A percentile compares a stretch with the other conserved stretches of the same genome.
phyloP scores from a whole-genome alignment of 352 stramenopile species.

The Albugo candida region DNA sequence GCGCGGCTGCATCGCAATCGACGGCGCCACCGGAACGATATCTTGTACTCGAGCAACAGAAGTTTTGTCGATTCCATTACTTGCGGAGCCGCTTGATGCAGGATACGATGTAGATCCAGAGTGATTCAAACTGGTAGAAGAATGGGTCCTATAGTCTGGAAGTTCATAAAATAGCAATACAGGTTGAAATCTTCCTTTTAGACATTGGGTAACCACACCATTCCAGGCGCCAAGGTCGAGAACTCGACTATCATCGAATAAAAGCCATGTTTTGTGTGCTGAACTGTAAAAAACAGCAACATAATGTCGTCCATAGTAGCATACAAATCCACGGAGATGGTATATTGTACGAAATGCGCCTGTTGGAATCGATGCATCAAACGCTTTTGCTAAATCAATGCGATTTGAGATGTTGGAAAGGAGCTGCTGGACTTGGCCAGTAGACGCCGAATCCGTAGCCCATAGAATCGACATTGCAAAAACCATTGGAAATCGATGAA shows the following conservation, averaged over 20 bases:
- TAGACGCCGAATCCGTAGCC: slow-evolving; percentile 50
- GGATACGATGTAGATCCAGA: neutral
- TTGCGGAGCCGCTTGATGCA: too few relatives aligned
- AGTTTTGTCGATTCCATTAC: neutral
- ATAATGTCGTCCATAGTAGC: slow-evolving; percentile 72
- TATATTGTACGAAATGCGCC: slow-evolving; percentile 55
- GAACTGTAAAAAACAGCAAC: slow-evolving; percentile 72
- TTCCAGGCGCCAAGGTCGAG: slow-evolving; percentile 56
- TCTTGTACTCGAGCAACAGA: slow-evolving; percentile 15
- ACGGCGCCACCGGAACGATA: slow-evolving; percentile 45
- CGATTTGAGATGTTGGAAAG: slow-evolving; percentile 42
- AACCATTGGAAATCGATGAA: slow-evolving; percentile 71
- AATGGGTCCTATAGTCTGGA: slow-evolving; percentile 59
- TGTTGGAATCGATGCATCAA: slow-evolving; percentile 49
- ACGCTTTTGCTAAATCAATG: slow-evolving; percentile 54
- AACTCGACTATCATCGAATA: slow-evolving; percentile 69
- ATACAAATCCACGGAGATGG: slow-evolving; percentile 59
- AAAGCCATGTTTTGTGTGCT: slow-evolving; percentile 70
- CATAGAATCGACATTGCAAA: slow-evolving; percentile 72
- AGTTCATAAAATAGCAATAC: slow-evolving; percentile 75
- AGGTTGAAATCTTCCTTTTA: slow-evolving; percentile 67
- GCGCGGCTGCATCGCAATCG: slow-evolving; percentile 68
- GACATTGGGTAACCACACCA: slow-evolving; percentile 44
- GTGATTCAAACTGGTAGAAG: slow-evolving; percentile 18
- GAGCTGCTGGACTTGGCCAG: slow-evolving; percentile 49